Conservation (phyloP, 139 green algal genomes). For the Chlamydomonas asymmetrica region DNA sequence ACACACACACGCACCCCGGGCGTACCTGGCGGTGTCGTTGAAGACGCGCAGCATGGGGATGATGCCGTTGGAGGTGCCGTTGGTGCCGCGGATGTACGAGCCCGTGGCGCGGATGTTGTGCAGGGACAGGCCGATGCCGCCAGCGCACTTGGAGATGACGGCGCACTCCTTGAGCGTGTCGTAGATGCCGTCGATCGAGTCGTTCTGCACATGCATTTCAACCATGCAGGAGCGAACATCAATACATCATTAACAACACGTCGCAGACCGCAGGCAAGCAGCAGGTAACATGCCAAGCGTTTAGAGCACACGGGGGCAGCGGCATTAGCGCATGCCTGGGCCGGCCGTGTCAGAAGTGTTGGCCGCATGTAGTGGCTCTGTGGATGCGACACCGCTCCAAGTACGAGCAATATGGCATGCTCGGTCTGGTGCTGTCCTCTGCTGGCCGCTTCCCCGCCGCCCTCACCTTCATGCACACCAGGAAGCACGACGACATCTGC, state of each 20-base stretch:
- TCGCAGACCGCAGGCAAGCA: too few species aligned
- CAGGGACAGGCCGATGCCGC: slow-evolving; percentile 94
- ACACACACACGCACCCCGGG: too few species aligned
- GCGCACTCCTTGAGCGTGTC: slow-evolving; percentile 99
- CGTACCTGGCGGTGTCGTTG: slow-evolving; percentile 97
- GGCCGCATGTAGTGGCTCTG: too few species aligned
- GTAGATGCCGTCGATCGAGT: slow-evolving; percentile 98
- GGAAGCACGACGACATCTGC: slow-evolving; percentile 96
- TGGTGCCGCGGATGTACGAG: slow-evolving; percentile 98
- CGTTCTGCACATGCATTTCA: slow-evolving; percentile 35
- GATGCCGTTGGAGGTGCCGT: slow-evolving; percentile 97
- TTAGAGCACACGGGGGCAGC: too few species aligned
- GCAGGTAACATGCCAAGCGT: too few species aligned
- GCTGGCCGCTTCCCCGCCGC: too few species aligned
- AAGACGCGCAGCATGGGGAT: slow-evolving; percentile 99
- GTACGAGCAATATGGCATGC: too few species aligned
- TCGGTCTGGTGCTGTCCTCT: too few species aligned
- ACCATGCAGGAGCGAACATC: background rate
- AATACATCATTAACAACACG: too few species aligned
- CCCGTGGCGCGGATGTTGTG: slow-evolving; percentile 92
- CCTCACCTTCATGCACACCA: slow-evolving; percentile 88
- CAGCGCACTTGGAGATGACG: slow-evolving; percentile 92
- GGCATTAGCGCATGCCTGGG: too few species aligned
- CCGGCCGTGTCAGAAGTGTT: too few species aligned
- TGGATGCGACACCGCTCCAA: too few species aligned